Evolutionary conservation across 1,284 basidiomycete genomes (phyloP).

Genomic region (Cutaneotrichosporon sp.): DNA sequence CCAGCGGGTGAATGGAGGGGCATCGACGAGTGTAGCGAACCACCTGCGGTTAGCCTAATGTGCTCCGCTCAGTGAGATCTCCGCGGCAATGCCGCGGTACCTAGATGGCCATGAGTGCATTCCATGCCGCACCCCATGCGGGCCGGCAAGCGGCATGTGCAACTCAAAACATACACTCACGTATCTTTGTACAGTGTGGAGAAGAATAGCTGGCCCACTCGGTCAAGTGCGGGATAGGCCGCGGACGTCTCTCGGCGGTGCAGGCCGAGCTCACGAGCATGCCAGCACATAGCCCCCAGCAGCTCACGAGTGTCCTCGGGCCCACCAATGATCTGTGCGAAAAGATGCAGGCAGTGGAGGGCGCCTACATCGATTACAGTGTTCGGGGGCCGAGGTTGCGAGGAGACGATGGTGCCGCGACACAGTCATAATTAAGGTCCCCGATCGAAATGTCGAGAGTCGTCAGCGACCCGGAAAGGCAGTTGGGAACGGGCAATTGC

Average conservation of each 20-base stretch:
- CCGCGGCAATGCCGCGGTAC: no score
- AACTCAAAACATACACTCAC: constrained; percentile 18
- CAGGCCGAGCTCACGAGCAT: constrained; percentile 26
- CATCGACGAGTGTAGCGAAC: constrained; percentile 18
- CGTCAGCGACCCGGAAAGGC: no score
- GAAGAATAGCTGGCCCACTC: constrained; percentile 23
- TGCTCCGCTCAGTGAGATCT: no score
- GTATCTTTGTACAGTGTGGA: constrained; percentile 28
- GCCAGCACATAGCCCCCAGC: constrained; percentile 28
- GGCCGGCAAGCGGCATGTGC: no score
- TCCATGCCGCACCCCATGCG: no score
- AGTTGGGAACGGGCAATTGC: no score
- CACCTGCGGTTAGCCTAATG: constrained; percentile 10
- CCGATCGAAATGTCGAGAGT: no score
- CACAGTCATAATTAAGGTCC: no score
- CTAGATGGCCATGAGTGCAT: no score
- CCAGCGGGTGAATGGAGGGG: constrained; percentile 13
- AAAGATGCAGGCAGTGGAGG: constrained; percentile 26
- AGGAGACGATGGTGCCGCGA: no score
- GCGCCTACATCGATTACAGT: constrained; percentile 15
- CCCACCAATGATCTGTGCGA: constrained; percentile 22
- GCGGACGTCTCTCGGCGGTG: constrained; percentile 24
- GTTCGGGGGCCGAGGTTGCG: not conserved
- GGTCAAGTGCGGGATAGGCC: constrained; percentile 21
- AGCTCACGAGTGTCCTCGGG: constrained; percentile 24